Percentiles rank a stretch among this genome's conserved stretches.
These are phyloP conservation scores for Craterostigma plantagineum DNA, from an alignment of 257 asterid genomes.

Conservation along the genomic window DNA sequence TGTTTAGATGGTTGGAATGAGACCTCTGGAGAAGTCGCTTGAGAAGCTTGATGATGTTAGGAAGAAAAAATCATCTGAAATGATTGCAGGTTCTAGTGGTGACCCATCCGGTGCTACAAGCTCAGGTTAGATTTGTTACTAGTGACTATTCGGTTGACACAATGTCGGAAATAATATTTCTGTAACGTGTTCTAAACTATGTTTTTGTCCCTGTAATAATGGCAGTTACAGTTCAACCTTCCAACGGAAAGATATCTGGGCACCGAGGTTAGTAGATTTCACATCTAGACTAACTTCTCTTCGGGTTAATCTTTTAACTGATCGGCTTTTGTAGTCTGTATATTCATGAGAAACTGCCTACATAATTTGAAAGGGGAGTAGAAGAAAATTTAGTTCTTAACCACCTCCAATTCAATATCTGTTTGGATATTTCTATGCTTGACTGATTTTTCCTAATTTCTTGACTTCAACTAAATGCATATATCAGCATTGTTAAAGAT, in stretches of 20 bases:
- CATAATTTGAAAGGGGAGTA: too few species aligned
- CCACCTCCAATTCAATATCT: too few species aligned
- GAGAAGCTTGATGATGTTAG: constrained; percentile 92
- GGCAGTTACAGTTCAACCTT: constrained; percentile 40
- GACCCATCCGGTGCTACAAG: constrained; percentile 27
- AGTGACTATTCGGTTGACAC: constrained; percentile 6
- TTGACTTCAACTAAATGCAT: too few species aligned
- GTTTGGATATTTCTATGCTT: too few species aligned
- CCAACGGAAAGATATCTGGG: constrained; percentile 28
- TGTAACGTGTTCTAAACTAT: constrained; percentile 1
- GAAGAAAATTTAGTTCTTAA: too few species aligned
- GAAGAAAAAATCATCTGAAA: constrained; percentile 82
- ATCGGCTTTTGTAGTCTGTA: not conserved
- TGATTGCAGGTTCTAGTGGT: constrained; percentile 72
- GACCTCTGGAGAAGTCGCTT: constrained; percentile 86
- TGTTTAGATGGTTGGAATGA: constrained; percentile 83
- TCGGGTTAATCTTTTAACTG: too few species aligned
- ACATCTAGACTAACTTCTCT: too few species aligned
- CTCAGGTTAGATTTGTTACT: constrained; percentile 30
- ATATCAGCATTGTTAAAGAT: too few species aligned
- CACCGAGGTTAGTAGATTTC: constrained; percentile 32
- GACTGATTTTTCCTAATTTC: too few species aligned
- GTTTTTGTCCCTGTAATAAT: constrained; percentile 8
- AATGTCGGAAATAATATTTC: not conserved
- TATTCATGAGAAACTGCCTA: not conserved